These are phyloP conservation scores for Tricholoma bakamatsutake DNA, from an alignment of 768 basidiomycete species.

Conservation along the genomic window DNA sequence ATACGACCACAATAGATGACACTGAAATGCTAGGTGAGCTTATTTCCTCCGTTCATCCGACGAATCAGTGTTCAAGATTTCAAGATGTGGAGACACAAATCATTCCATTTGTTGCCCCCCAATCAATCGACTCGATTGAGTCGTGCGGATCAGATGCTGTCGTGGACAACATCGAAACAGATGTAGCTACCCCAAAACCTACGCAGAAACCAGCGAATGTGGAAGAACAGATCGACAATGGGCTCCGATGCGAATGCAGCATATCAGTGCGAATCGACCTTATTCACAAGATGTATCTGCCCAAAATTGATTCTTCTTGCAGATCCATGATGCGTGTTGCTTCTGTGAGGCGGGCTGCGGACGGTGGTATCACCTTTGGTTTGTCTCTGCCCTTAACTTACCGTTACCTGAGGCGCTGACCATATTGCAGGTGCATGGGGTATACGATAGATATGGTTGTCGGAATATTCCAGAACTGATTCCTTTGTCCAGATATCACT, in stretches of 20 bases:
- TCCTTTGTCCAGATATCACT: slow-evolving; percentile 49
- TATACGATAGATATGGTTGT: slow-evolving; percentile 15
- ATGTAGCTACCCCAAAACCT: slow-evolving; percentile 12
- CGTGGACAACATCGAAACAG: slow-evolving; percentile 8
- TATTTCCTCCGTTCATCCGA: not conserved
- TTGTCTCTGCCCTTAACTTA: slow-evolving; percentile 13
- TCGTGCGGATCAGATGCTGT: slow-evolving; percentile 24
- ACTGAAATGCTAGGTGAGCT: slow-evolving; percentile 43
- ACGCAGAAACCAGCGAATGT: slow-evolving; percentile 3
- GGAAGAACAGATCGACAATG: slow-evolving; percentile 27
- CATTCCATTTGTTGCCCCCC: slow-evolving; percentile 1
- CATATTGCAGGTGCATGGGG: slow-evolving; percentile 53
- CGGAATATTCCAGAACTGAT: not conserved
- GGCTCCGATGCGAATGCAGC: slow-evolving; percentile 66
- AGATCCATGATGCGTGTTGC: slow-evolving; percentile 53
- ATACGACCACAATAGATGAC: slow-evolving; percentile 22
- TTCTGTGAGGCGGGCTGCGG: slow-evolving; percentile 71
- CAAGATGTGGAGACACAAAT: slow-evolving; percentile 38
- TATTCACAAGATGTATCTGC: not conserved
- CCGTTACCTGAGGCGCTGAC: not conserved
- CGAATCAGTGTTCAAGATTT: not conserved
- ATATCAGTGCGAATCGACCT: slow-evolving; percentile 37
- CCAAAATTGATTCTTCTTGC: not conserved
- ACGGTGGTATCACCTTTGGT: slow-evolving; percentile 78
- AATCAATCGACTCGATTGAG: slow-evolving; percentile 29